Evolutionary conservation across 2,329 filamentous ascomycete species (phyloP).

Genomic region (Ophiostoma quercus): DNA sequence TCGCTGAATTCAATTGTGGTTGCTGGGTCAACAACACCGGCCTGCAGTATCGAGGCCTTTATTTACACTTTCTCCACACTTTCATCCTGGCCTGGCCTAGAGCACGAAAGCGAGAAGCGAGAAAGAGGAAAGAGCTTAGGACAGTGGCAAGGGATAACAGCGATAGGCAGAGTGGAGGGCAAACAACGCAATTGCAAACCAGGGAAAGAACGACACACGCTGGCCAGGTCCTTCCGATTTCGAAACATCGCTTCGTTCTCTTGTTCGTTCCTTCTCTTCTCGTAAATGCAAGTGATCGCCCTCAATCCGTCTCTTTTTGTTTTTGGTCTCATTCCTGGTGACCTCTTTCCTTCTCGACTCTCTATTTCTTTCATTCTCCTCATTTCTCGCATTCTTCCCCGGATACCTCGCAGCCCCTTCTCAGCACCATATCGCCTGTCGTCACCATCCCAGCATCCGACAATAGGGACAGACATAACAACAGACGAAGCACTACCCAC

Average conservation of each 20-base stretch:
- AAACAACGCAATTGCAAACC: neutral
- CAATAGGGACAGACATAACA: neutral
- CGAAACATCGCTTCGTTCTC: neutral
- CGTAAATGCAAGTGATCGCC: neutral
- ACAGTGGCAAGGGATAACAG: neutral
- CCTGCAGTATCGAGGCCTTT: conserved; percentile 15
- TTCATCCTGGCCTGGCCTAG: neutral
- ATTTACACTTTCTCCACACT: conserved; percentile 22
- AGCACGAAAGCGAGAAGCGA: neutral
- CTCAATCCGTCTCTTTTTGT: neutral
- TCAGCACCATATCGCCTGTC: neutral
- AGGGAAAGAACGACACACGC: neutral
- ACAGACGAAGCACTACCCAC: neutral
- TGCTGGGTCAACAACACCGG: conserved; percentile 22
- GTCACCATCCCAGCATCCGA: neutral
- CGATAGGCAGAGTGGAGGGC: neutral
- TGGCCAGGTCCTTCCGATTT: neutral
- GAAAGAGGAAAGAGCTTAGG: conserved; percentile 9
- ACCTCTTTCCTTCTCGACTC: neutral
- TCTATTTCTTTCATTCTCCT: neutral
- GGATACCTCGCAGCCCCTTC: neutral
- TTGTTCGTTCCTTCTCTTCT: neutral
- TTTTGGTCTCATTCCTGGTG: neutral
- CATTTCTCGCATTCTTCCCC: neutral
- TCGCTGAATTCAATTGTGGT: neutral